These are phyloP conservation scores for Sequoiadendron giganteum DNA, from an alignment of 75 land plant species.

Conservation along the genomic window DNA sequence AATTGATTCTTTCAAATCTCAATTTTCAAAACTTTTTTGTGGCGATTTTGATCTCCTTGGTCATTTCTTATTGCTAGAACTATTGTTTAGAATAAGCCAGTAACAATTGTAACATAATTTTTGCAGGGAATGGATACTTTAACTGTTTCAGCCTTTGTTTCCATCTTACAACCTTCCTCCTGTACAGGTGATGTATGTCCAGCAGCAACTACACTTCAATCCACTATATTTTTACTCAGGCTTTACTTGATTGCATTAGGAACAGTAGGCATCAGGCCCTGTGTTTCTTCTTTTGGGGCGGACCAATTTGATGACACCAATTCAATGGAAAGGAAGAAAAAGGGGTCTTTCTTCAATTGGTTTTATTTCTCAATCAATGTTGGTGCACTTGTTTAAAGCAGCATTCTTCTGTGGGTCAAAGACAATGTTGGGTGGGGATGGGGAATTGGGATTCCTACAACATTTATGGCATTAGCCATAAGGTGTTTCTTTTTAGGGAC, in stretches of 20 bases:
- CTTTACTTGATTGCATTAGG: conserved; percentile 66
- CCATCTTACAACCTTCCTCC: conserved; percentile 55
- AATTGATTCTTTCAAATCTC: neutral
- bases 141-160: conserved; percentile 63
- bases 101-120: neutral
- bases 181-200: conserved; percentile 24
- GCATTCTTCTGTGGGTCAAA: conserved; percentile 44
- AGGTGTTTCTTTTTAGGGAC: conserved; percentile 64
- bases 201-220: conserved; percentile 23
- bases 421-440: conserved; percentile 56
- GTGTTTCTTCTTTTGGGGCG: conserved; percentile 63
- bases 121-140: conserved; percentile 77
- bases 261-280: conserved; percentile 70
- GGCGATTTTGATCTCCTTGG: neutral
- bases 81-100: neutral
- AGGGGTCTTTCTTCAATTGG: conserved; percentile 53
- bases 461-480: conserved; percentile 66
- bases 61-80: neutral
- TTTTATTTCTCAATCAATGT: conserved; percentile 57
- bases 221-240: conserved; percentile 35
- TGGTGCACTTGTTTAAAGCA: conserved; percentile 69
- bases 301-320: conserved; percentile 71
- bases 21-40: neutral
- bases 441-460: conserved; percentile 72
- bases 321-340: conserved; percentile 51